These are phyloP conservation scores for Xanthoparmelia taractica DNA, from an alignment of 495 filamentous ascomycete genomes.

Conservation along the genomic window DNA sequence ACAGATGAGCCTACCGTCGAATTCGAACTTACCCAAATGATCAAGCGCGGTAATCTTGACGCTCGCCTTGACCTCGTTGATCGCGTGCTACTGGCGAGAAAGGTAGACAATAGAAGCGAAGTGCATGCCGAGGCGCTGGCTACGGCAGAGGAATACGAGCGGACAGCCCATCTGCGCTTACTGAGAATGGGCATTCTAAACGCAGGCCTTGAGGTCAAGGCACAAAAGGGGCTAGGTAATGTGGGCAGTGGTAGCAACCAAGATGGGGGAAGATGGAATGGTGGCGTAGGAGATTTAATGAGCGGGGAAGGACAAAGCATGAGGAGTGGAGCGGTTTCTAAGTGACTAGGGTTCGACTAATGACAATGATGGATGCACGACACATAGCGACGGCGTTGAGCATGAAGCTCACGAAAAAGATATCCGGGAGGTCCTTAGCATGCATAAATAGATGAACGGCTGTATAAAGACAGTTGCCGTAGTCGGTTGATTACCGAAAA, in stretches of 20 bases:
- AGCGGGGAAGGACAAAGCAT: slow-evolving; percentile 2
- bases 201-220: slow-evolving; percentile 66
- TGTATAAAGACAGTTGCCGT: neutral
- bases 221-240: slow-evolving; percentile 14
- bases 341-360: neutral
- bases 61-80: slow-evolving; percentile 81
- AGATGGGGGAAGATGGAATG: slow-evolving; percentile 8
- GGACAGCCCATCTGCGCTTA: slow-evolving; percentile 64
- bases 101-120: slow-evolving; percentile 53
- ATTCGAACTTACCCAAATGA: slow-evolving; percentile 68
- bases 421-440: neutral
- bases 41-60: slow-evolving; percentile 60
- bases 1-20: slow-evolving; percentile 55
- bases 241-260: slow-evolving; percentile 4
- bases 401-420: neutral
- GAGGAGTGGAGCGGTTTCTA: slow-evolving; percentile 2
- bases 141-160: slow-evolving; percentile 63
- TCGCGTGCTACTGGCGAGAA: slow-evolving; percentile 62
- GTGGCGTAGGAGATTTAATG: slow-evolving; percentile 9
- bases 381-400: slow-evolving; percentile 19
- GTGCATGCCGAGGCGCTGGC: slow-evolving; percentile 60
- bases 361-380: neutral
- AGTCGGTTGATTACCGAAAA: neutral
- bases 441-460: neutral
- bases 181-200: slow-evolving; percentile 64